Base-by-base conservation (phyloP, 192 early-diverging fungal species). In the Phlyctochytrium bullatum region DNA sequence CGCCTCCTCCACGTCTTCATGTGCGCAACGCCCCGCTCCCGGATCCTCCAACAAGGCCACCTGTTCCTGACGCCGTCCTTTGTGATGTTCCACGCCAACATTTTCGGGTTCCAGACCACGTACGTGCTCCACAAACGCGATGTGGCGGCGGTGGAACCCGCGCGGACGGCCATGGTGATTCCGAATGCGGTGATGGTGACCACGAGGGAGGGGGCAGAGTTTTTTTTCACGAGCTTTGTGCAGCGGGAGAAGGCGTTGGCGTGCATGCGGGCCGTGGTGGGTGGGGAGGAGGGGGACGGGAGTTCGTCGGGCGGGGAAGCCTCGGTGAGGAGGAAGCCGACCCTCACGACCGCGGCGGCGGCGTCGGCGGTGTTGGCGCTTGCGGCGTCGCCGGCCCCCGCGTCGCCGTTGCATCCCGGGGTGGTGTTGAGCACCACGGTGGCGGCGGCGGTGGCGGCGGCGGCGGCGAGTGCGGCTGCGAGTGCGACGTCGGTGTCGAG, bases 171-270 rank as follows among this genome's bases (percentile, higher is more conserved):
- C 3, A 27, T 34, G 10, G 61, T 71, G 24, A 71, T 71, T 28
- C 69, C 69, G 3, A 71, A 71, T 36, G 69, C 69, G 12, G 61
- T 71, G 35, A 58, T 59, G 31, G 52, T 71, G 3, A 34, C 34
- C 1, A 71, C 69, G 3, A 29, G 25, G 14, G 50, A 62, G 12
- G 63, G 63, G 56, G 30, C 47, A 14, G 69, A 71, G 62, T 71
- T 64, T 53, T 71, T 65, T 58, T 71, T 65, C 62, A 71, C 62
- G 34, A 52, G 36, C 24, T 71, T 71, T 54, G 59, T 71, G 23
- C 60, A 69, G 29, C 34, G 68, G n/a, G 68, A 69, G 34, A 62
- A 69, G 32, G 52, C 68, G 4, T 69, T 62, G 25, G 28, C 20
- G 32, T 54, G 53, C 32, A 69, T 69, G 68, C 6, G 40, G 20